Conservation (phyloP, 768 basidiomycete species). For the Lactarius vividus region DNA sequence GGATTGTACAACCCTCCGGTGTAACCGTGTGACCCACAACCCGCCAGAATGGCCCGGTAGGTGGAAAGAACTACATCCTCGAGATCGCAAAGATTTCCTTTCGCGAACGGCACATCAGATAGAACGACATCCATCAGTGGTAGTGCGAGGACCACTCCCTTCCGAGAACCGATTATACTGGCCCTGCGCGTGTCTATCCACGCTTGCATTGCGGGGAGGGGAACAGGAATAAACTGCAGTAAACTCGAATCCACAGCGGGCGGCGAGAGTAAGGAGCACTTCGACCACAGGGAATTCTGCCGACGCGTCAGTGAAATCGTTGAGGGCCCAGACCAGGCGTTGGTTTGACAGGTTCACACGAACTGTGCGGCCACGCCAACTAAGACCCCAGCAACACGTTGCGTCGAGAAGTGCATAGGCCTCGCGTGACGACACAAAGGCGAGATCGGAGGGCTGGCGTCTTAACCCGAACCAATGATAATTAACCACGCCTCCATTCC, state of each 20-base stretch:
- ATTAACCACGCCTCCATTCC: constrained; percentile 7
- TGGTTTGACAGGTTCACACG: constrained; percentile 18
- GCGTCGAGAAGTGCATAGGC: constrained; percentile 26
- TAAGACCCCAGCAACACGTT: constrained; percentile 24
- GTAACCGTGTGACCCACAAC: constrained; percentile 15
- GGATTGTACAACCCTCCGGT: constrained; percentile 3
- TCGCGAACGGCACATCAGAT: constrained; percentile 7
- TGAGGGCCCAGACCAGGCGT: constrained; percentile 24
- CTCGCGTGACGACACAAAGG: constrained; percentile 18
- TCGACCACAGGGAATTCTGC: constrained; percentile 17
- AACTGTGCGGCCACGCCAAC: constrained; percentile 23
- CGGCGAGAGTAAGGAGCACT: constrained; percentile 21
- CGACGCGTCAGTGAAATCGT: constrained; percentile 12
- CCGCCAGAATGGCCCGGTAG: constrained; percentile 14
- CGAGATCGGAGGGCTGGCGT: constrained; percentile 12
- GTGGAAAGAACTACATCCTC: constrained; percentile 17
- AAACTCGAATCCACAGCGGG: constrained; percentile 24
- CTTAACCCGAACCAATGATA: constrained; percentile 18
- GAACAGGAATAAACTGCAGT: constrained; percentile 5
- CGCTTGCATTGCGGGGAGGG: neutral
- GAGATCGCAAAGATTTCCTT: constrained; percentile 15
- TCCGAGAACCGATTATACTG: constrained; percentile 15
- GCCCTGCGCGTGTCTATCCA: constrained; percentile 11
- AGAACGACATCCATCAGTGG: constrained; percentile 22
- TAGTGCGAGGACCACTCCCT: constrained; percentile 20